Conservation (phyloP, 192 early-diverging fungal genomes). For the Borealophlyctis nickersoniae region DNA sequence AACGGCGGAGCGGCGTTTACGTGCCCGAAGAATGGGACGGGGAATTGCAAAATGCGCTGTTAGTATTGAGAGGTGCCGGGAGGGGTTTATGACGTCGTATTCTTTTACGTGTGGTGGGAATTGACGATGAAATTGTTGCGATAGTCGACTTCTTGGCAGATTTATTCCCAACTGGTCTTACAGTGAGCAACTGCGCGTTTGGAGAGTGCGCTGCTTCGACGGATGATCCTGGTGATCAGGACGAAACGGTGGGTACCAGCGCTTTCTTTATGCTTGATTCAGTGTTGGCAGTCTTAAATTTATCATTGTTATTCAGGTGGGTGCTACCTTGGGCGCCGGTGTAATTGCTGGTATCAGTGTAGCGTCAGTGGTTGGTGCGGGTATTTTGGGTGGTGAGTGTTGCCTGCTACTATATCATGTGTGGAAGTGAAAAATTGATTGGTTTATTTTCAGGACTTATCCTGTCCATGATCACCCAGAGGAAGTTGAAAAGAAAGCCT, state of each 20-base stretch:
- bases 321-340: slow-evolving; percentile 3
- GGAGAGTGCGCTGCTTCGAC: slow-evolving; percentile 55
- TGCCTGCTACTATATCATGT: no score
- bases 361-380: slow-evolving; percentile 8
- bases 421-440: no score
- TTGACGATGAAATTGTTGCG: background rate
- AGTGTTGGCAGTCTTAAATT: background rate
- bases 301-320: slow-evolving; percentile 2
- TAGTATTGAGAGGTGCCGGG: background rate
- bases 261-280: background rate
- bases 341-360: slow-evolving; percentile 25
- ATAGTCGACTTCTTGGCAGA: slow-evolving; percentile 42
- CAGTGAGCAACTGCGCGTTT: slow-evolving; percentile 43
- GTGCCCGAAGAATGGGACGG: slow-evolving; percentile 37
- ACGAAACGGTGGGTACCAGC: background rate
- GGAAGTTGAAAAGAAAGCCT: slow-evolving; percentile 13
- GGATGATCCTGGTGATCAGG: slow-evolving; percentile 32
- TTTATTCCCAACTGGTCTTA: slow-evolving; percentile 54
- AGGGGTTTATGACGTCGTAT: background rate
- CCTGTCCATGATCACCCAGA: no score
- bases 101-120: background rate
- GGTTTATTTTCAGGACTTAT: no score
- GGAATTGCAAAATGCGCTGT: slow-evolving; percentile 40
- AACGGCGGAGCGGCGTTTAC: slow-evolving; percentile 40
- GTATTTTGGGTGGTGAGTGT: slow-evolving; percentile 4